These are phyloP conservation scores for Tilletia walkeri DNA, from an alignment of 1,284 basidiomycete genomes.

Conservation along the genomic window DNA sequence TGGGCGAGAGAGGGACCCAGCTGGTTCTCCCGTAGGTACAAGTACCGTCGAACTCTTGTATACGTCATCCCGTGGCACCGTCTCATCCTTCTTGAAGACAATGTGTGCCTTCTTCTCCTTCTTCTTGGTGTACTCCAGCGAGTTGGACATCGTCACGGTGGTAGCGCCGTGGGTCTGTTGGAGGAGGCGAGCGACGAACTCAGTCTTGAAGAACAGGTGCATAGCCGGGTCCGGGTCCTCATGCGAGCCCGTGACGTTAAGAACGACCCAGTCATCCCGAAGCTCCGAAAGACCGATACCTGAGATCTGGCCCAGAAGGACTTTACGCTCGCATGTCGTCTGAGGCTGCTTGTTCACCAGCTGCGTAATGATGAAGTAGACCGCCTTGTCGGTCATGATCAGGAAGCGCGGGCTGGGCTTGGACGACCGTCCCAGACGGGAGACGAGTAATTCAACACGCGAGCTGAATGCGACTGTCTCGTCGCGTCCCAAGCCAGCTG, in stretches of 20 bases:
- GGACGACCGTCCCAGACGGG: constrained; percentile 82
- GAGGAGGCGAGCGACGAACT: constrained; percentile 78
- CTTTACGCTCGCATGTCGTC: constrained; percentile 78
- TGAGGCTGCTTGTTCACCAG: constrained; percentile 62
- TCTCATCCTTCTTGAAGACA: constrained; percentile 86
- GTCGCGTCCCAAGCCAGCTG: constrained; percentile 65
- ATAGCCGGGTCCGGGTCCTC: constrained; percentile 96
- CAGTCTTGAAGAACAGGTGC: constrained; percentile 92
- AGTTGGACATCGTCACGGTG: constrained; percentile 60
- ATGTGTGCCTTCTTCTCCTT: constrained; percentile 91
- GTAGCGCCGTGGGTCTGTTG: constrained; percentile 77
- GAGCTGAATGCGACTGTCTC: constrained; percentile 70
- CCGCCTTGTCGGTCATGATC: constrained; percentile 81
- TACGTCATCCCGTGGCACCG: constrained; percentile 72
- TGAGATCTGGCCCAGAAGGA: constrained; percentile 81
- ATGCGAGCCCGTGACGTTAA: constrained; percentile 68
- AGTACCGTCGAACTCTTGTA: constrained; percentile 94
- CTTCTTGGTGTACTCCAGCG: constrained; percentile 77
- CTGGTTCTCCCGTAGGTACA: constrained; percentile 82
- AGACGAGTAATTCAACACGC: constrained; percentile 79
- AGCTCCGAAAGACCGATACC: constrained; percentile 81
- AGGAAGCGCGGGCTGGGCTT: constrained; percentile 89
- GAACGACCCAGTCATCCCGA: constrained; percentile 78
- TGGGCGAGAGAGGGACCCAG: constrained; percentile 75
- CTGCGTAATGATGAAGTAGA: constrained; percentile 74